Evolutionary conservation across 2,329 filamentous ascomycete species (phyloP).

Genomic region (Colletotrichum phormii): DNA sequence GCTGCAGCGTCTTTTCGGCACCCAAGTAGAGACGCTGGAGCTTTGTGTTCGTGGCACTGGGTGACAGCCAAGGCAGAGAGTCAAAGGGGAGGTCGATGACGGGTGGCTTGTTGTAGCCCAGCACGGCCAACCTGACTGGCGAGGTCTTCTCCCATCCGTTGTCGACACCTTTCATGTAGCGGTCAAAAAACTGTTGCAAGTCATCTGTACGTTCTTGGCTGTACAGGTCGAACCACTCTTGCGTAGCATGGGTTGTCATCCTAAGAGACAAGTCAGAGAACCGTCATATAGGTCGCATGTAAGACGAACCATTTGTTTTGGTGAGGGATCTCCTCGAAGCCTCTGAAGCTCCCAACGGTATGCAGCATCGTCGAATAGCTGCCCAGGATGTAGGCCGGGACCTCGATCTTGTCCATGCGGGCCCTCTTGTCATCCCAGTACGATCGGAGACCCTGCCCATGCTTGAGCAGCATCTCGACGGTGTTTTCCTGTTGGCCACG

Average conservation of each 20-base stretch:
- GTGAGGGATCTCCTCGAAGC: constrained; percentile 19
- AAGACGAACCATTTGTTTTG: constrained; percentile 13
- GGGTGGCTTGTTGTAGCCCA: constrained; percentile 9
- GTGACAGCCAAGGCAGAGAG: constrained; percentile 1
- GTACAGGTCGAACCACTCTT: constrained; percentile 47
- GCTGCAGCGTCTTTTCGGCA: not conserved
- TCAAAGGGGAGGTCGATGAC: not conserved
- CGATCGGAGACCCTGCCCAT: not conserved
- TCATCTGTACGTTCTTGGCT: constrained; percentile 37
- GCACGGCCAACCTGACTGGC: constrained; percentile 17
- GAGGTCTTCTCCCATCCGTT: constrained; percentile 39
- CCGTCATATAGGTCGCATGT: not conserved
- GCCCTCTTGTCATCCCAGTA: constrained; percentile 25
- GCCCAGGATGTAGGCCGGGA: constrained; percentile 1
- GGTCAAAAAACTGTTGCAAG: constrained; percentile 39
- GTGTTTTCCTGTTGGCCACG: not conserved
- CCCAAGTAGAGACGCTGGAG: constrained; percentile 2
- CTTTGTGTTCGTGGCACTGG: not conserved
- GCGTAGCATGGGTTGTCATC: constrained; percentile 36
- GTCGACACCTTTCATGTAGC: constrained; percentile 24
- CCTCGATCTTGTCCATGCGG: constrained; percentile 9
- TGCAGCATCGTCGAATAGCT: constrained; percentile 20
- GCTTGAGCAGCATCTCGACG: not conserved
- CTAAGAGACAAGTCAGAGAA: not conserved
- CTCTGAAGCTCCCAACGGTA: constrained; percentile 14